Conservation (phyloP, 306 rosid genomes). For the Biancaea sappan region DNA sequence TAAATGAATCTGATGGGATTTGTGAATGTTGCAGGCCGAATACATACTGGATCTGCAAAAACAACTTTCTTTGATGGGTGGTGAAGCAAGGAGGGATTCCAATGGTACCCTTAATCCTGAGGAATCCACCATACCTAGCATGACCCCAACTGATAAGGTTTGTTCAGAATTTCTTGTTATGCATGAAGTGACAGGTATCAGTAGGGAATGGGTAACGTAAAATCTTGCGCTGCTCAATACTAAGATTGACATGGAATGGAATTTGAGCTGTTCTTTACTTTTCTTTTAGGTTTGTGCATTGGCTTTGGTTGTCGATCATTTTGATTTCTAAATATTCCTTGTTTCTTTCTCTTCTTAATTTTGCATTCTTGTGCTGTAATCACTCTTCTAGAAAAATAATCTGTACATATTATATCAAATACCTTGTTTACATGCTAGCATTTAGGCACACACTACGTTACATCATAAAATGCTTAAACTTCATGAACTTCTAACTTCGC, state of each 20-base stretch:
- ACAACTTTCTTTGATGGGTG: constrained; percentile 82
- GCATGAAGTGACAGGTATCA: constrained; percentile 33
- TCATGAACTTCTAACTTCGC: neutral
- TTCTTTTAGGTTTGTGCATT: neutral
- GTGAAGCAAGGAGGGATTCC: constrained; percentile 81
- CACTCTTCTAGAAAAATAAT: neutral
- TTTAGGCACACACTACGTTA: neutral
- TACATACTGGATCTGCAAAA: constrained; percentile 89
- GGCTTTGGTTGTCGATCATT: constrained; percentile 13
- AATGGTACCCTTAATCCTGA: constrained; percentile 69
- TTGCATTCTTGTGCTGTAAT: neutral
- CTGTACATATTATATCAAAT: neutral
- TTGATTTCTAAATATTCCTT: neutral
- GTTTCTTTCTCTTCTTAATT: neutral
- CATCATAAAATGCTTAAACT: constrained; percentile 10
- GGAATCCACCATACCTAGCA: constrained; percentile 71
- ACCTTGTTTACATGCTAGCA: neutral
- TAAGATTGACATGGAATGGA: constrained; percentile 27
- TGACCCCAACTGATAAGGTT: constrained; percentile 81
- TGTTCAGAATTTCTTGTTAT: constrained; percentile 35
- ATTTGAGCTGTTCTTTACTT: neutral
- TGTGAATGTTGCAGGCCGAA: constrained; percentile 71
- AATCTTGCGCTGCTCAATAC: neutral
- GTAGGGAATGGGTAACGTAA: neutral
- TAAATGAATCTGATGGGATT: constrained; percentile 13